Evolutionary conservation across 768 basidiomycete species (phyloP), one percentile per base, ranked within the genome.

Genomic region (Dentipellis sp.): DNA sequence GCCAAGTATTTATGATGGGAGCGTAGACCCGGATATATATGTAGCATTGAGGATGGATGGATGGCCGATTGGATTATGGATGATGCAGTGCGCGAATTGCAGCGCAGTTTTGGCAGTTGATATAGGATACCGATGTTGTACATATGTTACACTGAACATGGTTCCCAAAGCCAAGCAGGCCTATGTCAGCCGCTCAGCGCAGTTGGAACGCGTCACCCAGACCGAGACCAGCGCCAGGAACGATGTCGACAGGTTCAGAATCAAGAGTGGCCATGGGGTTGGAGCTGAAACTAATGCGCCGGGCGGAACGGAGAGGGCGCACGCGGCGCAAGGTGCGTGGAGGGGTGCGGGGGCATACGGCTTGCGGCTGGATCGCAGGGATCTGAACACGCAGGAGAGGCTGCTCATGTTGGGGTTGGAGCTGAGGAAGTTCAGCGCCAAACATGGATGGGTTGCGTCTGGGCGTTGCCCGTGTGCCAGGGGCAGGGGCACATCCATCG

Each of bases 321-420:
- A 56, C 56, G 62, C 45, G 62, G 54, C 53, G 63, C 56, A 52
- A 59, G 68, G 71, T 38, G 82, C 83, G 37, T 86, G 74, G 66
- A 86, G 86, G 55, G 73, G 76, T 39, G 84, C 86, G 61, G 86
- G 79, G 63, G 84, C 84, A 63, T 79, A 84, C 36, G 83, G 82
- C 59, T 82, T 84, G 54, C 79, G 77, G 61, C 76, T 74, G 36
- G 77, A 64, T 60, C 73, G 62, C 67, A 64, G 62, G 65, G 65
- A 53, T 65, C 66, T 53, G 56, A 64, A 21, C 62, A 61, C 58
- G 56, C 60, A 62, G 50, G 52, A 62, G 48, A n/a, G 48, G 51
- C 19, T 51, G 49, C 11, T 40, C 29, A 9, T 53, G 50, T 1
- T 39, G 50, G 23, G 58, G 52, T 17, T 56, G 57, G 11, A 29